phyloP scores from a whole-genome alignment of 192 early-diverging fungal genomes.

The Obelidium mucronatum region DNA sequence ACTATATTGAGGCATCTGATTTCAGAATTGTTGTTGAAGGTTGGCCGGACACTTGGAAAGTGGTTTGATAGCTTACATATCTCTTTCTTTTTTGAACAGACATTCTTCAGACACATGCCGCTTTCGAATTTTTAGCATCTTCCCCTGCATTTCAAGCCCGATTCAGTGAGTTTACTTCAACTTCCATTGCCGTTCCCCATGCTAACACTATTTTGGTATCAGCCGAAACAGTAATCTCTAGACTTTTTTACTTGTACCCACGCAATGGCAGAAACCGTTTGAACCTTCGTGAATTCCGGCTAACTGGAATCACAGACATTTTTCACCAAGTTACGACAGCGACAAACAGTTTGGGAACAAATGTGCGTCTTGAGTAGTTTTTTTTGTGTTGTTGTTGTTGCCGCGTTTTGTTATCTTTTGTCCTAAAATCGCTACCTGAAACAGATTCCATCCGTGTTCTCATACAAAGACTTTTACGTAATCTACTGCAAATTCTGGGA shows the following conservation, averaged over 20 bases:
- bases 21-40: conserved; percentile 35
- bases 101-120: conserved; percentile 80
- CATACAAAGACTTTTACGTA: conserved; percentile 97
- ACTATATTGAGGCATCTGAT: background rate
- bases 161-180: conserved; percentile 63
- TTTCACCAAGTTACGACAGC: conserved; percentile 62
- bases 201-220: background rate
- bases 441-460: conserved; percentile 83
- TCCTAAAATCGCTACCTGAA: no score
- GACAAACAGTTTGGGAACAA: conserved; percentile 38
- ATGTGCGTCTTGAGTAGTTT: no score
- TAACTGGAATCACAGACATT: conserved; percentile 62
- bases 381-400: no score
- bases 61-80: no score
- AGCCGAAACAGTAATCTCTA: conserved; percentile 85
- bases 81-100: no score
- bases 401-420: no score
- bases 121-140: conserved; percentile 81
- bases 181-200: background rate
- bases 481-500: conserved; percentile 95
- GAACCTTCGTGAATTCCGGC: conserved; percentile 74
- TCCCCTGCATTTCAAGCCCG: conserved; percentile 81
- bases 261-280: conserved; percentile 70
- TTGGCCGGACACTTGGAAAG: no score
- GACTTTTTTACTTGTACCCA: conserved; percentile 78